phyloP scores from a whole-genome alignment of 2,329 filamentous ascomycete species.

The Verticillium longisporum region DNA sequence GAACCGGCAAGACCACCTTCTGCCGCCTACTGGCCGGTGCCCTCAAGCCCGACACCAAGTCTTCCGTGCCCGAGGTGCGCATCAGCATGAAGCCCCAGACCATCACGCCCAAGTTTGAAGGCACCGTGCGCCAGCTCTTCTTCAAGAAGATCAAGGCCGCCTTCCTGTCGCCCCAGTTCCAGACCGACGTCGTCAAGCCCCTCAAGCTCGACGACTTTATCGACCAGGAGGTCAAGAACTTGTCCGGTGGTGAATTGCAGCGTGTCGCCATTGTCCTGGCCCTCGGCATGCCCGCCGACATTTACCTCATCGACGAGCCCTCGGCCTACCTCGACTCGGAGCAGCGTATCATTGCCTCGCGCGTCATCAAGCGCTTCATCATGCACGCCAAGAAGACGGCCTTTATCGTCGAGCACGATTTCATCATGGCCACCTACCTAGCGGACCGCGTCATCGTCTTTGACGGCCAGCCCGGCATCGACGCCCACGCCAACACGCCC shows the following conservation, averaged over 20 bases:
- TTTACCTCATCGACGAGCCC: slow-evolving; percentile 97
- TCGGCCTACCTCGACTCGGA: slow-evolving; percentile 97
- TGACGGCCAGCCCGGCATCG: slow-evolving; percentile 83
- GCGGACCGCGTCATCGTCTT: slow-evolving; percentile 98
- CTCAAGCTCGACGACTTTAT: slow-evolving; percentile 98
- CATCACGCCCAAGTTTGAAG: slow-evolving; percentile 96
- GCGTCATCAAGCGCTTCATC: slow-evolving; percentile 99
- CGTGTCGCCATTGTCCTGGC: slow-evolving; percentile 96
- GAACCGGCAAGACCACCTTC: slow-evolving; percentile 98
- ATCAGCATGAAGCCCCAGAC: slow-evolving; percentile 99
- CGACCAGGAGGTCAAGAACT: slow-evolving; percentile 97
- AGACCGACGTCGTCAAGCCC: slow-evolving; percentile 99
- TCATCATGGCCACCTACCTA: slow-evolving; percentile 80
- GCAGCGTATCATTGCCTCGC: slow-evolving; percentile 94
- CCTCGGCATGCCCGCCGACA: slow-evolving; percentile 92
- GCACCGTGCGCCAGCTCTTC: slow-evolving; percentile 94
- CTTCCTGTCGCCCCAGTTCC: slow-evolving; percentile 95
- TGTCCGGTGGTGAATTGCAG: slow-evolving; percentile 98
- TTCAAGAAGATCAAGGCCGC: slow-evolving; percentile 99
- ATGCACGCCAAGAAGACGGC: slow-evolving; percentile 99
- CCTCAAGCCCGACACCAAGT: slow-evolving; percentile 77
- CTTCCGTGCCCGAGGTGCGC: slow-evolving; percentile 83
- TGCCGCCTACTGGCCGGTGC: slow-evolving; percentile 92
- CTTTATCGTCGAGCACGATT: slow-evolving; percentile 99
- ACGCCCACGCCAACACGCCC: slow-evolving; percentile 81